These are phyloP conservation scores for Cladorrhinum sp. DNA, from an alignment of 2,329 filamentous ascomycete genomes.

Conservation along the genomic window DNA sequence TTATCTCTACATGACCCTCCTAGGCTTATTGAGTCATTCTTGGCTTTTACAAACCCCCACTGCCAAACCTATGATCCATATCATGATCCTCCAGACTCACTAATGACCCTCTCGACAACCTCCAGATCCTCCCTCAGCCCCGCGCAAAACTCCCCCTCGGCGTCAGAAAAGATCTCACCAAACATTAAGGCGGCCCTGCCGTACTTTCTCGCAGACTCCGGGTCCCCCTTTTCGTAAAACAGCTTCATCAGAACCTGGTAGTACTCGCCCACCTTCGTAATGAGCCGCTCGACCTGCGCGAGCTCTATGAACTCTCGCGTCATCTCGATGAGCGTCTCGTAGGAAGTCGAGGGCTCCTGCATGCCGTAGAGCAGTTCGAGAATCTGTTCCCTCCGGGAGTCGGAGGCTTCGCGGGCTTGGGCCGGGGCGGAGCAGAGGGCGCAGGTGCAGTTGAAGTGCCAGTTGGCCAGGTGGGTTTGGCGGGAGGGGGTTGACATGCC, in stretches of 20 bases:
- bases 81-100: background rate
- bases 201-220: constrained; percentile 15
- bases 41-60: too few species aligned
- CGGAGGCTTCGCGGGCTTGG: constrained; percentile 21
- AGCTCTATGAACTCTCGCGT: constrained; percentile 19
- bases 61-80: too few species aligned
- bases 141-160: constrained; percentile 18
- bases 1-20: too few species aligned
- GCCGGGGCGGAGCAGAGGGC: constrained; percentile 24
- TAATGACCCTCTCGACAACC: background rate
- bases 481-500: constrained; percentile 21
- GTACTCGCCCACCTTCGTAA: constrained; percentile 21
- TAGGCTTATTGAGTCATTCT: too few species aligned
- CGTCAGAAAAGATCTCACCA: constrained; percentile 22
- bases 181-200: constrained; percentile 13
- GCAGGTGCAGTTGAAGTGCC: constrained; percentile 30
- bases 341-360: constrained; percentile 9
- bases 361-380: constrained; percentile 19
- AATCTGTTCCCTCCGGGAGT: constrained; percentile 23
- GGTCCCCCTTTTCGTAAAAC: constrained; percentile 18
- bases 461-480: constrained; percentile 17
- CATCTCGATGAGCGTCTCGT: constrained; percentile 15
- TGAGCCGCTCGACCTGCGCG: constrained; percentile 18
- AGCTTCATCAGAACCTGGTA: constrained; percentile 22
- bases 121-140: constrained; percentile 16